A percentile compares a stretch with the other conserved stretches of the same genome.
Evolutionary conservation across 129 eudicot species (phyloP).

Genomic region (Artemisia annua): DNA sequence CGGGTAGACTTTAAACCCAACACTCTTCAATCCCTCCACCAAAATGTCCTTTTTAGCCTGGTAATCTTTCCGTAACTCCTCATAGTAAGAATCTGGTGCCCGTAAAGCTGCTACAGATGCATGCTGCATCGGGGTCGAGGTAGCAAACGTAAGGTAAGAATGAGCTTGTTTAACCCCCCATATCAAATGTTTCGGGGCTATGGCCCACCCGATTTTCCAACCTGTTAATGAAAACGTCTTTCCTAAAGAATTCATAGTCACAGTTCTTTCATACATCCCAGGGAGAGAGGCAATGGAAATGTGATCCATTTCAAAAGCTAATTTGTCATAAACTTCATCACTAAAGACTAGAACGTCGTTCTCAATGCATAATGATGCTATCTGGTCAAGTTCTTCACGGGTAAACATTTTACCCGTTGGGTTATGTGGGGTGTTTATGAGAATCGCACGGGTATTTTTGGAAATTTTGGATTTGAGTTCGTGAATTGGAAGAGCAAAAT

Average conservation of each 20-base stretch:
- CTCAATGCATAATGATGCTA: conserved; percentile 77
- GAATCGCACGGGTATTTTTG: conserved; percentile 87
- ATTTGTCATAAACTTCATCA: conserved; percentile 93
- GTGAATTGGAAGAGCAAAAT: conserved; percentile 72
- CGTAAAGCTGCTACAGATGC: conserved; percentile 76
- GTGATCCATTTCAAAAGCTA: conserved; percentile 92
- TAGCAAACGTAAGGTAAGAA: conserved; percentile 88
- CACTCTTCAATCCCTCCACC: conserved; percentile 78
- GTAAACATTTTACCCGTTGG: conserved; percentile 98
- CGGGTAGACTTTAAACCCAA: conserved; percentile 80
- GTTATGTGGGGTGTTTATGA: conserved; percentile 90
- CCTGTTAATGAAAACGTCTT: conserved; percentile 96
- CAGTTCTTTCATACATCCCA: conserved; percentile 93
- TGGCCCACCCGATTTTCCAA: conserved; percentile 99
- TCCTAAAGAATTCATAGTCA: conserved; percentile 85
- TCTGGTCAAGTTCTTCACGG: conserved; percentile 59
- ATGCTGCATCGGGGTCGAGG: conserved; percentile 93
- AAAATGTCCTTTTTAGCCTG: conserved; percentile 71
- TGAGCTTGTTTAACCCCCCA: conserved; percentile 99
- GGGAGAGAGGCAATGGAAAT: conserved; percentile 91
- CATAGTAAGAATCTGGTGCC: conserved; percentile 77
- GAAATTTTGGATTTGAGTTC: conserved; percentile 69
- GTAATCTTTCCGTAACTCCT: conserved; percentile 71
- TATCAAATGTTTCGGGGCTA: conserved; percentile 80
- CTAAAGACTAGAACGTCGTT: conserved; percentile 83